Evolutionary conservation across 169 alveolate genomes (phyloP).

Genomic region (Plasmodium inui): DNA sequence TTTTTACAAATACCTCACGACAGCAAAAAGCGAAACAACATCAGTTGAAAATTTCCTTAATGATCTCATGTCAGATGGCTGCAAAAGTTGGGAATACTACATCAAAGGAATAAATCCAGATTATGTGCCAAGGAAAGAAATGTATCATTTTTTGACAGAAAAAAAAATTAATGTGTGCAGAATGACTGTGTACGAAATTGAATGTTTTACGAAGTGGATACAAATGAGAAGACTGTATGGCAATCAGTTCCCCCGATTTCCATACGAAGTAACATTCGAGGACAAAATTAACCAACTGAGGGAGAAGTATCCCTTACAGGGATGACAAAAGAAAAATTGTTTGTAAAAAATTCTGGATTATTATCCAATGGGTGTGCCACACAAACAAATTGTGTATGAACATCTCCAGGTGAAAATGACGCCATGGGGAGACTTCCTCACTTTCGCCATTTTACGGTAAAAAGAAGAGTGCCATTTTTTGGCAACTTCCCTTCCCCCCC

Average conservation of each 20-base stretch:
- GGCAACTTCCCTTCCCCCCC: not conserved
- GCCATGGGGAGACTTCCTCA: no score
- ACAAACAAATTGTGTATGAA: not conserved
- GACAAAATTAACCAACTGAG: conserved; percentile 82
- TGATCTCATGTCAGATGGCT: conserved; percentile 62
- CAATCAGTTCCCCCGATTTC: conserved; percentile 84
- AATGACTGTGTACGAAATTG: conserved; percentile 87
- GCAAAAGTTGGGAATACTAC: conserved; percentile 86
- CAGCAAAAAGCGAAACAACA: conserved; percentile 17
- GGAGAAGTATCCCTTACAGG: conserved; percentile 82
- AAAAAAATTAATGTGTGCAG: conserved; percentile 85
- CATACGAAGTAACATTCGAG: conserved; percentile 87
- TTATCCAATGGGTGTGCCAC: not conserved
- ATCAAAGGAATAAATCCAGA: conserved; percentile 88
- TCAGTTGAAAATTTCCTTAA: conserved; percentile 28
- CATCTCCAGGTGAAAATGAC: not conserved
- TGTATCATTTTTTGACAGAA: conserved; percentile 80
- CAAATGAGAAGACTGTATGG: conserved; percentile 85
- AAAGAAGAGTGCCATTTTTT: not conserved
- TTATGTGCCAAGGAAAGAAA: conserved; percentile 85
- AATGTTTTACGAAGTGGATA: conserved; percentile 87
- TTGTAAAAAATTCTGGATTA: not conserved
- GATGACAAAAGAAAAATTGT: not conserved
- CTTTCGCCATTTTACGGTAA: not conserved
- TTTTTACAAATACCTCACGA: not conserved